Percentiles rank a stretch among this genome's conserved stretches.
These are phyloP conservation scores for Cronartium ribicola DNA, from an alignment of 1,284 basidiomycete genomes.

Conservation along the genomic window DNA sequence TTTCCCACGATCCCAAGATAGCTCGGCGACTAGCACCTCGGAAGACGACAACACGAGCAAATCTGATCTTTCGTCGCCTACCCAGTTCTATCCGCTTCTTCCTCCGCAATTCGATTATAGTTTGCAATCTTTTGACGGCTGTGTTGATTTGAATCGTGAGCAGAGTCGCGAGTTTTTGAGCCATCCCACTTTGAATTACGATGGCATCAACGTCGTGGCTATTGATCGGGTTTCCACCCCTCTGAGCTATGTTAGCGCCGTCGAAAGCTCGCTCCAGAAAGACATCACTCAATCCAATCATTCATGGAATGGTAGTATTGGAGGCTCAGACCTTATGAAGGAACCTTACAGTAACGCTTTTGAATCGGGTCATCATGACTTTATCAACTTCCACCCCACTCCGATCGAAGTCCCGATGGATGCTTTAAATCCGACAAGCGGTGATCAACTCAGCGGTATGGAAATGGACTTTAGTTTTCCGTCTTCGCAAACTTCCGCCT, in stretches of 20 bases:
- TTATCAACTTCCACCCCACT: neutral
- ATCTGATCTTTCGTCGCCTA: conserved; percentile 4
- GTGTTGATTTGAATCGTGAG: neutral
- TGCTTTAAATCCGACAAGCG: neutral
- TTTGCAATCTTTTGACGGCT: neutral
- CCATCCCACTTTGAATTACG: neutral
- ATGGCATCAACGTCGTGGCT: neutral
- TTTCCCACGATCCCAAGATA: neutral
- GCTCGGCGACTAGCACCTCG: conserved; percentile 9
- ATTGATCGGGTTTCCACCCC: neutral
- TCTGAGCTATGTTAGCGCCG: neutral
- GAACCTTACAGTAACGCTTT: neutral
- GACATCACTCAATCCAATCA: conserved; percentile 1
- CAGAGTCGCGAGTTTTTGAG: neutral
- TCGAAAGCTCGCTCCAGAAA: neutral
- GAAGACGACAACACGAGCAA: conserved; percentile 14
- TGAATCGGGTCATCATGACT: neutral
- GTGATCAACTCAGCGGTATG: neutral
- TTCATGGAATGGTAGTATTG: neutral
- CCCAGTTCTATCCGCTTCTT: neutral
- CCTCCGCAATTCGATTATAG: neutral
- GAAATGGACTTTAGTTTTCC: neutral
- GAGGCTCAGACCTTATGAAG: neutral
- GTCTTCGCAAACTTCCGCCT: neutral
- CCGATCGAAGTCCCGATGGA: neutral